Evolutionary conservation across 129 eudicot genomes (phyloP).

Genomic region (Arctium lappa): DNA sequence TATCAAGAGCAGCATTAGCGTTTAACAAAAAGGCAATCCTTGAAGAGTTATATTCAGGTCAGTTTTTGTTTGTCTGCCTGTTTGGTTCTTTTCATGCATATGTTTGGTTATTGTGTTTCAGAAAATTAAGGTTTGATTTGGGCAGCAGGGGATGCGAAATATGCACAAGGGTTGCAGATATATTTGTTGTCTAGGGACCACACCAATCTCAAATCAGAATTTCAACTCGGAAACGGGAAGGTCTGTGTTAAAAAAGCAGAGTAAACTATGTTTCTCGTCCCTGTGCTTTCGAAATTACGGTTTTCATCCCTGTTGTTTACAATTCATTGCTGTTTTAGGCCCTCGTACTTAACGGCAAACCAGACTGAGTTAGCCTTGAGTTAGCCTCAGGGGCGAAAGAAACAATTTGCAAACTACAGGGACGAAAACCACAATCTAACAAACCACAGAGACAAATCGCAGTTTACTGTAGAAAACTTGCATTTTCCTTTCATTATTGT

Average conservation of each 20-base stretch:
- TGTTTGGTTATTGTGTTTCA: background rate
- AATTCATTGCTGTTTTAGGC: background rate
- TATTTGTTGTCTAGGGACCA: slow-evolving; percentile 67
- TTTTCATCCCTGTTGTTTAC: background rate
- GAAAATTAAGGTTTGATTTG: background rate
- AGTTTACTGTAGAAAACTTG: too few relatives aligned
- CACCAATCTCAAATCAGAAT: slow-evolving; percentile 55
- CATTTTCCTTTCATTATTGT: background rate
- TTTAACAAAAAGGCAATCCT: slow-evolving; percentile 47
- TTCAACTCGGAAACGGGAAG: slow-evolving; percentile 66
- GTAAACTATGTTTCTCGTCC: background rate
- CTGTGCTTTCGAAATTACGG: too few relatives aligned
- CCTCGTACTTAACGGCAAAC: background rate
- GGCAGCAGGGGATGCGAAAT: slow-evolving; percentile 50
- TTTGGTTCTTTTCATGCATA: too few relatives aligned
- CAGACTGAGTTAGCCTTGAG: background rate
- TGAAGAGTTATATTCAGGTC: slow-evolving; percentile 51
- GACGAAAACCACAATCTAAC: background rate
- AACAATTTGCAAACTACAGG: background rate
- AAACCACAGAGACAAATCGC: background rate
- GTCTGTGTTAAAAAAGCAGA: slow-evolving; percentile 19
- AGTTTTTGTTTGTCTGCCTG: background rate
- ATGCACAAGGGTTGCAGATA: slow-evolving; percentile 44
- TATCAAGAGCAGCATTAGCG: slow-evolving; percentile 59
- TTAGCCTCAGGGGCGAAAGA: too few relatives aligned